phyloP scores from a whole-genome alignment of 495 filamentous ascomycete genomes.

The Ascobolus immersus region DNA sequence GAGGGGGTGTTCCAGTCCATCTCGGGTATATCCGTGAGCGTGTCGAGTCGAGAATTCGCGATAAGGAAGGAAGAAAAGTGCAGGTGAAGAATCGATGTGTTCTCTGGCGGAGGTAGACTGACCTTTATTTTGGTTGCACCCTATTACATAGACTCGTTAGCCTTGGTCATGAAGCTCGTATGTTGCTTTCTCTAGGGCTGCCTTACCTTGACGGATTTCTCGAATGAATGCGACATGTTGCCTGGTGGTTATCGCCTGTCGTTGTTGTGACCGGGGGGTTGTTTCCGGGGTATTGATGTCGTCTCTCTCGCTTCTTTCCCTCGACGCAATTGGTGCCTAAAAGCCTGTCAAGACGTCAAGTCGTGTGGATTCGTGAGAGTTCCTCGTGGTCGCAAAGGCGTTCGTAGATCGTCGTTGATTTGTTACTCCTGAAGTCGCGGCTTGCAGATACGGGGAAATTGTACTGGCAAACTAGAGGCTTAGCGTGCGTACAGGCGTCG shows the following conservation, averaged over 20 bases:
- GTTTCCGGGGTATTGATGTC: too few relatives aligned
- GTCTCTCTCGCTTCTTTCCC: too few relatives aligned
- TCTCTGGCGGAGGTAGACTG: conserved; percentile 9
- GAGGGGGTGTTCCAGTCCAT: background rate
- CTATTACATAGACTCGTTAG: conserved; percentile 8
- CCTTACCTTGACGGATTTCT: conserved; percentile 58
- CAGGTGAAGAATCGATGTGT: background rate
- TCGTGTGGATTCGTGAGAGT: too few relatives aligned
- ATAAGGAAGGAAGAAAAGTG: background rate
- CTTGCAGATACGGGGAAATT: too few relatives aligned
- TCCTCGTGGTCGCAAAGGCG: too few relatives aligned
- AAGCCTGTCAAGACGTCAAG: too few relatives aligned
- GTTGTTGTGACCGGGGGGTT: background rate
- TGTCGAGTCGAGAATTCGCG: background rate
- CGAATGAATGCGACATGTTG: conserved; percentile 55
- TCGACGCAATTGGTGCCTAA: too few relatives aligned
- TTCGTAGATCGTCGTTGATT: too few relatives aligned
- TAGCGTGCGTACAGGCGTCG: too few relatives aligned
- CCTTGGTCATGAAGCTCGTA: background rate
- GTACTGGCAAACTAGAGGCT: too few relatives aligned
- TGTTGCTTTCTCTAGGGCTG: too few relatives aligned
- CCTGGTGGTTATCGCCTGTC: background rate
- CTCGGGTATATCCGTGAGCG: background rate
- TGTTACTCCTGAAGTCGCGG: too few relatives aligned
- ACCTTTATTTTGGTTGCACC: conserved; percentile 89